A percentile compares a stretch with the other conserved stretches of the same genome.
Conservation (phyloP, 2,329 filamentous ascomycete genomes). For the Pleoardoris graminearum region DNA sequence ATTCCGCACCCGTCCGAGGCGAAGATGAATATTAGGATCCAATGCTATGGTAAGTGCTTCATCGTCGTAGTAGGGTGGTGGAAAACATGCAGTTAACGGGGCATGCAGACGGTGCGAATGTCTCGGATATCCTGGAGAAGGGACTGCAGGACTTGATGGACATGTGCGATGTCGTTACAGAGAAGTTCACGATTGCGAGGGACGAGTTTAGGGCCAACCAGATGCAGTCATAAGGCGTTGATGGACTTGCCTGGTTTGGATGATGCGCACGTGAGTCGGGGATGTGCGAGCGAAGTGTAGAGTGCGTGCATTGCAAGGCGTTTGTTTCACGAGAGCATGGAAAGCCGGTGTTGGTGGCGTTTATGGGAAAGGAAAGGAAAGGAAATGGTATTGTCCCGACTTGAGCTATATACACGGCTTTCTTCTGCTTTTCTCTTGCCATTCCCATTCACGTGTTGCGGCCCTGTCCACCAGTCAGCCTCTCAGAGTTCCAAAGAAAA, state of each 20-base stretch:
- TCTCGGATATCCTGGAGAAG: conserved; percentile 85
- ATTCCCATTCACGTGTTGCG: conserved; percentile 38
- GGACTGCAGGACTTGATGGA: conserved; percentile 86
- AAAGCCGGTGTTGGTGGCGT: conserved; percentile 24
- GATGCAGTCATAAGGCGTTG: conserved; percentile 28
- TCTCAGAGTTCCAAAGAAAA: too few species aligned
- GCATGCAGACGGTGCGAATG: conserved; percentile 73
- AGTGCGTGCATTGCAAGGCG: conserved; percentile 36
- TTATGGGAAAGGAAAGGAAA: conserved; percentile 35
- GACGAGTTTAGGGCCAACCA: conserved; percentile 59
- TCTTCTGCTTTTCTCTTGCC: conserved; percentile 16
- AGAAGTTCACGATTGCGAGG: conserved; percentile 76
- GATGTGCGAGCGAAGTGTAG: background rate
- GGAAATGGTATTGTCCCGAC: conserved; percentile 42
- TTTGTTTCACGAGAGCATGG: conserved; percentile 33
- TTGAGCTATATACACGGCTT: conserved; percentile 37
- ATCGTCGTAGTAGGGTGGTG: too few species aligned
- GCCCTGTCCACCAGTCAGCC: conserved; percentile 33
- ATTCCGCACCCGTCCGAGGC: conserved; percentile 95
- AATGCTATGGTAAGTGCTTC: conserved; percentile 91
- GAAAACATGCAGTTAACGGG: conserved; percentile 9
- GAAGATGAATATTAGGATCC: conserved; percentile 96
- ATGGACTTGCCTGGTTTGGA: background rate
- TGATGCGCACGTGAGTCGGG: background rate
- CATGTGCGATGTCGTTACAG: conserved; percentile 89